Evolutionary conservation across 2,329 filamentous ascomycete species (phyloP), one percentile per base, ranked within the genome.

Genomic region (Macrophomina pseudophaseolina): DNA sequence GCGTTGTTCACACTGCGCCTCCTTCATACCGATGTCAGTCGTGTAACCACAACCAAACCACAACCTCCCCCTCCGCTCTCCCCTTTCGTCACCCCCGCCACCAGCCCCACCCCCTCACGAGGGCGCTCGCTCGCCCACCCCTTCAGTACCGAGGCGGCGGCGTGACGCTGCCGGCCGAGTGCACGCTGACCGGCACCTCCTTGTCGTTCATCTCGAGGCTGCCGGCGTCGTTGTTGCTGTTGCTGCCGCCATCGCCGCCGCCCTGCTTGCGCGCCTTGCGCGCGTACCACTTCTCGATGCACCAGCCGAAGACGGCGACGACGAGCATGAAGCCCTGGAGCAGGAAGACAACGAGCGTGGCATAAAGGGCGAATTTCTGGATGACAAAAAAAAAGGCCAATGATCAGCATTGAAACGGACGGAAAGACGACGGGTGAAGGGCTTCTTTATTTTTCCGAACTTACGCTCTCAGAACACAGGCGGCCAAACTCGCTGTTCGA

Each of bases 361-460:
- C 78, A 69, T 79, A 82, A 51, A 80, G 76, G 14, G 81, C 79
- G 72, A 83, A 83, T 69, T 76, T 77, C 77, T 80, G 67, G 12
- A n/a, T 3, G 16, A 49, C 33, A 23, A 23, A 23, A 23, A 23
- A 23, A 23, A 23, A 23, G 3, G 23, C 23, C 23, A 23, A 23
- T 23, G 23, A 23, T 23, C 23, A 23, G 23, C 23, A 23, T 23
- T 23, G 23, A 23, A 23, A 23, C 23, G 1, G 23, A 23, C 23
- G 23, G 23, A 23, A 23, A 23, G 23, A 23, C 23, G 23, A 23
- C 23, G 23, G 23, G 23, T 23, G 23, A 23, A 23, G 23, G 23
- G 23, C 23, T 23, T 23, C 23, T 23, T 23, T 23, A 2, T 23
- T 23, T 23, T 23, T 23, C 1, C 23, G 2, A 23, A 23, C 77